Base-by-base conservation (phyloP, 164 flowering plant species). In the Magnolia officinalis region DNA sequence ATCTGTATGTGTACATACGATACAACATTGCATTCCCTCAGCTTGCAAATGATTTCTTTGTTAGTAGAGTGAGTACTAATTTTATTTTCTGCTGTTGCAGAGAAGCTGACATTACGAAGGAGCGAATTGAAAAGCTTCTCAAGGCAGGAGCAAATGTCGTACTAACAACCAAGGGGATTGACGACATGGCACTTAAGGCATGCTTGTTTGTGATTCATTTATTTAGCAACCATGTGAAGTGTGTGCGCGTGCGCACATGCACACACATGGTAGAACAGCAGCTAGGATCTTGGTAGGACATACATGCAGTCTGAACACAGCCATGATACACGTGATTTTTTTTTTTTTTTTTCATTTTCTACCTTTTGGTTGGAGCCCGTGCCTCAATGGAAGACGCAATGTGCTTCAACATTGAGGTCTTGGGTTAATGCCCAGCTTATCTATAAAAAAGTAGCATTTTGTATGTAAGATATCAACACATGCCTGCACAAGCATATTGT, bases 101-200 rank as follows among this genome's bases (percentile, higher is more conserved):
- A 75, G 99, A 94, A 83, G 93, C 99, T 83, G 98, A 96, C 83
- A 89, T 90, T 89, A 92, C 94, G 10, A 96, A 96, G 80, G 99
- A 92, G 83, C 91, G 98, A 9, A 94, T 96, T 78, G 96, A 94
- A 81, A 96, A 94, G 77, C 87, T 94, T 80, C 82, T 94, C 75
- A 93, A 91, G 83, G 98, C 99, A 63, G 98, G 98, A 71, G 98
- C 99, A 26, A 96, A 94, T 89, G 98, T 96, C 72, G 80, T 96
- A 73, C 82, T 96, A 59, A 96, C 99, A 14, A 90, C 98, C 7
- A 96, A 96, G 82, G 99, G 95, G 77, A 94, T 96, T 81, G 99
- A 96, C 85, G 99, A 96, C 88, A 96, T 94, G 99, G 96, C 99
- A 45, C 95, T 94, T 31, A 96, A 96, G 97, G 99, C 77, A 89